A percentile compares a stretch with the other conserved stretches of the same genome.
phyloP scores from a whole-genome alignment of 164 flowering plant genomes.

The Cinnamomum chago region DNA sequence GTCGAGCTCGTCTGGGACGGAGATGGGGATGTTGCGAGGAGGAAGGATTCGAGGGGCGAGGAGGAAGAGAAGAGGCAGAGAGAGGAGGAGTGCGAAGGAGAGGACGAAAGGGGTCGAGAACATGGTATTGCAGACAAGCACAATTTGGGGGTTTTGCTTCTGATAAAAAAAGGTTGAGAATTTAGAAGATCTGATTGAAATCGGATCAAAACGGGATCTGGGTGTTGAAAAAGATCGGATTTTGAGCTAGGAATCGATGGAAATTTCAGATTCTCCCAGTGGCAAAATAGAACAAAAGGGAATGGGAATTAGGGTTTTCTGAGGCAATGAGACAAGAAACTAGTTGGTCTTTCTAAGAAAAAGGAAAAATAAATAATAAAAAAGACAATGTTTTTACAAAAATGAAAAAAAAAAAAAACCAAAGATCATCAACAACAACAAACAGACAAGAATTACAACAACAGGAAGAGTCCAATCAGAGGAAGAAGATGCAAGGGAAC shows the following conservation, averaged over 20 bases:
- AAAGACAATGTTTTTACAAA: too few relatives aligned
- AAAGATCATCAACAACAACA: not conserved
- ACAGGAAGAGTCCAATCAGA: not conserved
- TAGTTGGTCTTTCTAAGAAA: too few relatives aligned
- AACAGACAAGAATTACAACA: not conserved
- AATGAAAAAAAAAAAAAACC: too few relatives aligned
- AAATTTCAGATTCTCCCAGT: not conserved
- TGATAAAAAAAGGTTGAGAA: not conserved
- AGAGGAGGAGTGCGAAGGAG: slow-evolving; percentile 45
- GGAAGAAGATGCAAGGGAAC: not conserved
- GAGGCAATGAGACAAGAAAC: not conserved
- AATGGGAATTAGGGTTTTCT: not conserved
- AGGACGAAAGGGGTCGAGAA: slow-evolving; percentile 41
- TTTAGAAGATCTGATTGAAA: not conserved
- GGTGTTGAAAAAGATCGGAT: not conserved
- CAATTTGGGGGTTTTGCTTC: not conserved
- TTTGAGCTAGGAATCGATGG: not conserved
- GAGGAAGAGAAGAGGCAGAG: slow-evolving; percentile 53
- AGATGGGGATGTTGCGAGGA: slow-evolving; percentile 38
- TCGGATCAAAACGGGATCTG: not conserved
- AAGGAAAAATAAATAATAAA: too few relatives aligned
- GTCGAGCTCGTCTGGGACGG: slow-evolving; percentile 65
- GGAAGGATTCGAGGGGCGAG: slow-evolving; percentile 53
- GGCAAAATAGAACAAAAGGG: not conserved
- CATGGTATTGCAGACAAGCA: slow-evolving; percentile 15